Conservation (phyloP, 768 basidiomycete genomes). For the Amanita fuliginea region DNA sequence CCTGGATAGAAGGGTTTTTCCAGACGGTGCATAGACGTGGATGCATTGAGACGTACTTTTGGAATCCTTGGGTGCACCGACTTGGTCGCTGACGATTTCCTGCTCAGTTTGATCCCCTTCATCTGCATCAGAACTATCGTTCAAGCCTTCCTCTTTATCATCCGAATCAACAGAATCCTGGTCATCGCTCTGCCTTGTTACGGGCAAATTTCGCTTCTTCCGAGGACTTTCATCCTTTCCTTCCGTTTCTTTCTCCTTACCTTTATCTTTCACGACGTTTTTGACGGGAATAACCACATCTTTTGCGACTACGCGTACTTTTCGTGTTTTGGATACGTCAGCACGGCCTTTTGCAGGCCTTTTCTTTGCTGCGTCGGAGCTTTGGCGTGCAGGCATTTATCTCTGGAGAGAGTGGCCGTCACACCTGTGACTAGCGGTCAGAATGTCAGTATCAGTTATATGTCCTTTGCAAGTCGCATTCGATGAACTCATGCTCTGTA, state of each 20-base stretch:
- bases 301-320: constrained; percentile 2
- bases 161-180: background rate
- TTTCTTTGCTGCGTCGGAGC: background rate
- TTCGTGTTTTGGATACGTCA: background rate
- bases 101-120: constrained; percentile 29
- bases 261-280: background rate
- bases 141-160: background rate
- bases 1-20: constrained; percentile 25
- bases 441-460: background rate
- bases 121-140: constrained; percentile 15
- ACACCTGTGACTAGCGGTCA: background rate
- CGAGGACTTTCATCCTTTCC: no score
- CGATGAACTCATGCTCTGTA: background rate
- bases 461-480: background rate
- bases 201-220: constrained; percentile 3
- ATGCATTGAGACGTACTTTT: constrained; percentile 34
- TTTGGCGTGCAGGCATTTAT: background rate
- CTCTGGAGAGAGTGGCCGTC: background rate
- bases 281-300: constrained; percentile 1
- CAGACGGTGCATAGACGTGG: background rate
- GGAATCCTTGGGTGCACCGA: constrained; percentile 35
- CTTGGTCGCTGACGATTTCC: constrained; percentile 8
- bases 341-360: background rate
- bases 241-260: background rate
- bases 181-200: background rate